Conservation (phyloP, 345 rosid genomes). For the Citrus sp. region DNA sequence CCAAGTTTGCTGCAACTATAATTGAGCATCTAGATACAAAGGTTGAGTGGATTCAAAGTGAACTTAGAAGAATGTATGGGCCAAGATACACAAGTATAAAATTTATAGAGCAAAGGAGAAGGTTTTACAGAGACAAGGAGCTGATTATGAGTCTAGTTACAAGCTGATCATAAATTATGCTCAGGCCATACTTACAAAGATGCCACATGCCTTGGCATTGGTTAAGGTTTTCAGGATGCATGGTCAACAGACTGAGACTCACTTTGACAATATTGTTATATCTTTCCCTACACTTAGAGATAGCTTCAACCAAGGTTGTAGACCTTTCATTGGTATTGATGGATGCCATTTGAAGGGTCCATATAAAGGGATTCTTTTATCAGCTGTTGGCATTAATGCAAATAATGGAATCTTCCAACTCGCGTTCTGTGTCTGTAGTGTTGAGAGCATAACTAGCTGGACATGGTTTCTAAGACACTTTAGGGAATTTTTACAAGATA, state of each 20-base stretch:
- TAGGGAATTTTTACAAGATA: neutral
- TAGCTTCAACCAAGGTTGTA: no score
- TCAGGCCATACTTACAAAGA: neutral
- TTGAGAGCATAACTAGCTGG: neutral
- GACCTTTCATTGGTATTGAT: no score
- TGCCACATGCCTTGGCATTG: neutral
- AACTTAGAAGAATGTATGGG: neutral
- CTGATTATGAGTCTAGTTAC: neutral
- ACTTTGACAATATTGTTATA: neutral
- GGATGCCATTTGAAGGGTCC: neutral
- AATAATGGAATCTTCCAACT: neutral
- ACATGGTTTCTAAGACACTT: neutral
- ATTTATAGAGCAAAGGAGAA: neutral
- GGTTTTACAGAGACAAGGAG: neutral
- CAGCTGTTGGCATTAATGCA: accelerated
- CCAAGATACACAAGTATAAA: neutral
- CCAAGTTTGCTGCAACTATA: no score
- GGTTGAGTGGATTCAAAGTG: neutral
- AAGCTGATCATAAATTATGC: neutral
- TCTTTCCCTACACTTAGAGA: no score
- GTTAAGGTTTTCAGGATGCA: neutral
- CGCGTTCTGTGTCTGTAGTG: neutral
- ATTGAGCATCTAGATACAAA: neutral
- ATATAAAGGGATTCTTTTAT: neutral
- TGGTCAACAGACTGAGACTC: accelerated